Evolutionary conservation across 2,329 filamentous ascomycete genomes (phyloP), one percentile per base, ranked within the genome.

Genomic region (Aspergillus melleus): DNA sequence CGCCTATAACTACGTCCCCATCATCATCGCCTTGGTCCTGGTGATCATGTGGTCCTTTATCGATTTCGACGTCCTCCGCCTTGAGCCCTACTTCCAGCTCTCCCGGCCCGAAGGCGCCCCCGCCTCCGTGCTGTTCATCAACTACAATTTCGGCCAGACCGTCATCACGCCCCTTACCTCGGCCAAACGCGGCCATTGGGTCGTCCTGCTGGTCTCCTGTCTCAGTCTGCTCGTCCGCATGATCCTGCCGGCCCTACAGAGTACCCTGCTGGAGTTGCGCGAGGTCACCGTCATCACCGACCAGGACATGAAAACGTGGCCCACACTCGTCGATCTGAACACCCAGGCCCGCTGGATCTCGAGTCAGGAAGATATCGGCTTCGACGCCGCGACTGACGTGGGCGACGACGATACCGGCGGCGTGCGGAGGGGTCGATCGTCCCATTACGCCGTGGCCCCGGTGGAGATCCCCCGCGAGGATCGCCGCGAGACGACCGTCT

Each of bases 61-160:
- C 12, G 80, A 82, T 57, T 82, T 79, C 55, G 80, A 82, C 60
- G 79, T 82, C 20, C 77, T 82, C 54, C 79, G 80, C 6, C 66
- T 82, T 19, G 80, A 82, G 52, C 80, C 80, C 2, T 82, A 78
- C 60, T 82, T 82, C 52, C 80, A 76, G 54, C 57, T 76, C 32
- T 73, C 74, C 4, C 64, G 66, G 14, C 70, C 72, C 8, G 64
- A 69, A 11, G 74, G 74, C 1, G 70, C 71, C 19, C 70, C 72
- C 4, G 74, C 74, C 24, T 66, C 64, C 1, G 68, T 72, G 6
- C 62, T 75, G 3, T 74, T 74, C 50, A 74, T 72, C 66, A 74
- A 75, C 52, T 75, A 75, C 54, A 74, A 73, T 47, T 75, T 74
- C 36, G 72, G 72, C n/a, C 72, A 75, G 54, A 72, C 70, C 2